Evolutionary conservation across 805 yeast genomes (phyloP).

Genomic region (Suhomyces emberorum): DNA sequence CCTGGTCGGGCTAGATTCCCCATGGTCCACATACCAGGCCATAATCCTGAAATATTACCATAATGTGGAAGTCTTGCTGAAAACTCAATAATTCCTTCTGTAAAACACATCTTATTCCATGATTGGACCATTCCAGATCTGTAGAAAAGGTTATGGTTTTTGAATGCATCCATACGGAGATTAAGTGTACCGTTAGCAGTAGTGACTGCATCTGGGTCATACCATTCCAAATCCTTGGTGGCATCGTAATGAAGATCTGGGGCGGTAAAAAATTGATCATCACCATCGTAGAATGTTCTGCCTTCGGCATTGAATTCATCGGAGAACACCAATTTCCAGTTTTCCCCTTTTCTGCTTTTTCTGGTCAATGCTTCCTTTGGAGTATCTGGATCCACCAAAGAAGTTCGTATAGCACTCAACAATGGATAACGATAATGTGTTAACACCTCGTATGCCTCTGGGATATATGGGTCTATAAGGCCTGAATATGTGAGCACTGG

Average conservation of each 20-base stretch:
- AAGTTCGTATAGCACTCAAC: conserved; percentile 34
- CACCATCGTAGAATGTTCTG: conserved; percentile 41
- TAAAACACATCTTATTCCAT: conserved; percentile 89
- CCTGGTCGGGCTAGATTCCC: conserved; percentile 95
- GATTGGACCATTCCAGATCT: conserved; percentile 89
- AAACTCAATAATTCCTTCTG: conserved; percentile 77
- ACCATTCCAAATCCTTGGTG: conserved; percentile 44
- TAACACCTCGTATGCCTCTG: conserved; percentile 42
- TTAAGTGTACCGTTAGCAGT: conserved; percentile 37
- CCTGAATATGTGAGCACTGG: conserved; percentile 88
- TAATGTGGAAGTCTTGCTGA: conserved; percentile 76
- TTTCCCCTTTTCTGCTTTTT: conserved; percentile 22
- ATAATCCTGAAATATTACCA: conserved; percentile 76
- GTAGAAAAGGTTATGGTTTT: conserved; percentile 70
- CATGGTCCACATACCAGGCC: conserved; percentile 97
- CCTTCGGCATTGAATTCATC: conserved; percentile 46
- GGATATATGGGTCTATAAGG: conserved; percentile 31
- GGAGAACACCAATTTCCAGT: conserved; percentile 37
- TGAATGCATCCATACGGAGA: conserved; percentile 37
- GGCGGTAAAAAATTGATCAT: conserved; percentile 43
- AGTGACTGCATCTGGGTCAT: conserved; percentile 41
- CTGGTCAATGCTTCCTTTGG: conserved; percentile 27
- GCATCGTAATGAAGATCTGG: conserved; percentile 41
- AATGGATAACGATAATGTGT: conserved; percentile 42
- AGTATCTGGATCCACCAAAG: conserved; percentile 40